These are phyloP conservation scores for Colletotrichum horii DNA, from an alignment of 2,329 filamentous ascomycete species.

Conservation along the genomic window DNA sequence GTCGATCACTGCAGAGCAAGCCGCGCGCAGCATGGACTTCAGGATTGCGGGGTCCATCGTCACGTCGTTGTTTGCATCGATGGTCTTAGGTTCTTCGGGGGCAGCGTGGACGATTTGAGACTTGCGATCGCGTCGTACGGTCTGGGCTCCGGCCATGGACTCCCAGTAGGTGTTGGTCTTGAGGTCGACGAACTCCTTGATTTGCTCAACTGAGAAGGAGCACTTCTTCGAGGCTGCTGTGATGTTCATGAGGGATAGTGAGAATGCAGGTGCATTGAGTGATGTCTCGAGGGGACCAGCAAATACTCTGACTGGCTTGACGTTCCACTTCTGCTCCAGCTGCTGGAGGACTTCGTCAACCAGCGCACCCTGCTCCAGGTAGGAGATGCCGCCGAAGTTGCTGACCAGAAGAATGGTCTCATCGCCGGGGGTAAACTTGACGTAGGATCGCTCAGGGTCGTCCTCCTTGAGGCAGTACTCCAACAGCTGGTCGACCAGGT, in stretches of 20 bases:
- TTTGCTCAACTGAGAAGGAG: constrained; percentile 53
- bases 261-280: constrained; percentile 74
- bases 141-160: constrained; percentile 53
- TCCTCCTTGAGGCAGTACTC: constrained; percentile 63
- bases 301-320: constrained; percentile 59
- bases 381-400: constrained; percentile 65
- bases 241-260: constrained; percentile 68
- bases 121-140: constrained; percentile 36
- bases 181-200: constrained; percentile 69
- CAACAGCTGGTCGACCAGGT: constrained; percentile 62
- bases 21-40: constrained; percentile 60
- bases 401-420: constrained; percentile 60
- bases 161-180: constrained; percentile 65
- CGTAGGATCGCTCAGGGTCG: constrained; percentile 54
- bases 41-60: constrained; percentile 57
- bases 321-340: constrained; percentile 49
- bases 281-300: constrained; percentile 73
- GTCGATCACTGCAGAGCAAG: constrained; percentile 55
- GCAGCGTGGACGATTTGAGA: constrained; percentile 49
- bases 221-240: constrained; percentile 50
- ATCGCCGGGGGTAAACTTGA: constrained; percentile 50
- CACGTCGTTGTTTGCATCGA: constrained; percentile 46
- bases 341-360: constrained; percentile 59
- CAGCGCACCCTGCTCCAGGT: constrained; percentile 61
- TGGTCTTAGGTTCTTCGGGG: constrained; percentile 35